Conservation (phyloP, 768 basidiomycete species). For the Ramaria sp. region DNA sequence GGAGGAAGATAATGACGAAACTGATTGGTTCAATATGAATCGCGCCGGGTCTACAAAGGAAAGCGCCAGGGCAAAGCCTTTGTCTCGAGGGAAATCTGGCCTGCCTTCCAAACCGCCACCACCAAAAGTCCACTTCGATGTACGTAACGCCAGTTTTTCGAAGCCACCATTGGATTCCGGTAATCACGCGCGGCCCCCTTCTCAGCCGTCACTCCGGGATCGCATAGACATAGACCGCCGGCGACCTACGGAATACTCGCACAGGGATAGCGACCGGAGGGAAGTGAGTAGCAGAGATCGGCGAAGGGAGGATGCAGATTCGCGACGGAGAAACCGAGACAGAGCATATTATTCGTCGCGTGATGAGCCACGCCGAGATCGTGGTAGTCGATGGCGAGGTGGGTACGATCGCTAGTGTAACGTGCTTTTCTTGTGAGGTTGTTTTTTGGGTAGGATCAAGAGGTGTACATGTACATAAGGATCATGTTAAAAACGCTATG, state of each 20-base stretch:
- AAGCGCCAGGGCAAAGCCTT: slow-evolving; percentile 18
- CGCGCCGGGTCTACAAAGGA: slow-evolving; percentile 2
- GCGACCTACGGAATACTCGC: slow-evolving; percentile 11
- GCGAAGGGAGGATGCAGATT: slow-evolving; percentile 8
- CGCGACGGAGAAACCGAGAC: slow-evolving; percentile 11
- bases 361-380: not conserved
- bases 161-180: not conserved
- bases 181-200: not conserved
- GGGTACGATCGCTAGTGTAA: slow-evolving; percentile 2
- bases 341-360: slow-evolving; percentile 7
- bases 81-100: slow-evolving; percentile 15
- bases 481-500: too few relatives aligned
- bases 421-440: not conserved
- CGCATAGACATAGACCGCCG: slow-evolving; percentile 10
- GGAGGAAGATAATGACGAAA: slow-evolving; percentile 36
- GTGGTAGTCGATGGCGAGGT: slow-evolving; percentile 4
- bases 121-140: slow-evolving; percentile 8
- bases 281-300: not conserved
- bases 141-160: not conserved
- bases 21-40: slow-evolving; percentile 49
- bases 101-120: slow-evolving; percentile 8
- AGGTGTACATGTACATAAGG: too few relatives aligned
- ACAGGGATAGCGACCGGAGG: not conserved
- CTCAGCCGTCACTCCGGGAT: slow-evolving; percentile 1
- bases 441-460: not conserved